Evolutionary conservation across 2,329 filamentous ascomycete species (phyloP).

Genomic region (Aspergillus candidus): DNA sequence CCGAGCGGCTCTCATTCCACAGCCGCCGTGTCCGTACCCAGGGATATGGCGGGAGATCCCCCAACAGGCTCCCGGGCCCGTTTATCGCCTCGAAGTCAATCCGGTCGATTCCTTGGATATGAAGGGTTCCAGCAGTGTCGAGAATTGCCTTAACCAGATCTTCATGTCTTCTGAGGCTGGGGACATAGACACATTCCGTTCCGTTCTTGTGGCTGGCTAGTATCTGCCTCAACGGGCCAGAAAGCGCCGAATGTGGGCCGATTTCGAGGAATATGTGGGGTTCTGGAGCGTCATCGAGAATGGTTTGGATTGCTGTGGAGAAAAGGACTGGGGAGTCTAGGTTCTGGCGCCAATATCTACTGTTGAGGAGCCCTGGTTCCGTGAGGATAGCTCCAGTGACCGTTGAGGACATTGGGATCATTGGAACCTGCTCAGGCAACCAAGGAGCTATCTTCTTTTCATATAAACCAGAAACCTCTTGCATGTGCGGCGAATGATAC

Average conservation of each 20-base stretch:
- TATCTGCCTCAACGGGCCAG: slow-evolving; percentile 8
- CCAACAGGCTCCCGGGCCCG: background rate
- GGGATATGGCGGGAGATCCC: slow-evolving; percentile 1
- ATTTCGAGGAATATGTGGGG: slow-evolving; percentile 6
- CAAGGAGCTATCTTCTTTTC: background rate
- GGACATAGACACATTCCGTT: background rate
- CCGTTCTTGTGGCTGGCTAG: background rate
- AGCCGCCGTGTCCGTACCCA: background rate
- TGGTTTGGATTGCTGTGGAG: no score
- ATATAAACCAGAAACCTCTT: background rate
- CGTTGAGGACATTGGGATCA: slow-evolving; percentile 2
- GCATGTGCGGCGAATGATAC: slow-evolving; percentile 11
- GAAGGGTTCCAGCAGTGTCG: no score
- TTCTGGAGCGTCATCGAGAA: background rate
- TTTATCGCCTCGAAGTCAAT: no score
- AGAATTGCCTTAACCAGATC: no score
- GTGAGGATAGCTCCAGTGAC: background rate
- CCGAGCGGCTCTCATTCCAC: slow-evolving; percentile 2
- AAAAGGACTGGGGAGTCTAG: background rate
- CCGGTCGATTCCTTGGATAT: no score
- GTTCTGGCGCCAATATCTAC: background rate
- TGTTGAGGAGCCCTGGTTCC: background rate
- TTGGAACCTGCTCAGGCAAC: background rate
- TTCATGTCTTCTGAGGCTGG: no score
- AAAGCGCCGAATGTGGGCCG: slow-evolving; percentile 9